Evolutionary conservation across 2,329 filamentous ascomycete species (phyloP).

Genomic region (Trichoderma atroviride): DNA sequence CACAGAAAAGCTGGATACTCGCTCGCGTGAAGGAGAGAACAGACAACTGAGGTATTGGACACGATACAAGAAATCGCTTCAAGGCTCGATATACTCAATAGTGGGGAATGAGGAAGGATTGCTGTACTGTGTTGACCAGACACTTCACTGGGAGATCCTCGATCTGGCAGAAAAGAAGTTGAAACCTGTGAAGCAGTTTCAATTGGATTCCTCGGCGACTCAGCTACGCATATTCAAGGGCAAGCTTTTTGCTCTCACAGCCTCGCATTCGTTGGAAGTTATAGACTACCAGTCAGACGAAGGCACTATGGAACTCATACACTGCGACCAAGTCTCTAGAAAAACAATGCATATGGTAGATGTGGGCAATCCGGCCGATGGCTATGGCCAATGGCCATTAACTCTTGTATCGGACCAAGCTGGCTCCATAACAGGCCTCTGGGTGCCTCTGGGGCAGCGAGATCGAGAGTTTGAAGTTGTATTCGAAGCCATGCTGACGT

Average conservation of each 20-base stretch:
- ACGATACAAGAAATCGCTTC: constrained; percentile 51
- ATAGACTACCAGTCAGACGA: constrained; percentile 51
- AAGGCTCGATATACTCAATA: constrained; percentile 58
- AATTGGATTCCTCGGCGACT: constrained; percentile 57
- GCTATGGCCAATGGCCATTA: constrained; percentile 42
- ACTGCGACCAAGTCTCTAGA: constrained; percentile 51
- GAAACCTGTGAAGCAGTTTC: constrained; percentile 48
- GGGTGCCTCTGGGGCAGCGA: constrained; percentile 49
- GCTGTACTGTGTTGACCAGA: constrained; percentile 57
- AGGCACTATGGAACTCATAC: constrained; percentile 44
- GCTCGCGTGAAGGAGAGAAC: constrained; percentile 28
- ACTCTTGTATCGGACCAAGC: constrained; percentile 53
- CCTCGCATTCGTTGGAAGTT: constrained; percentile 58
- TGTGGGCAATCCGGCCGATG: constrained; percentile 41
- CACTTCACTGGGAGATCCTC: constrained; percentile 59
- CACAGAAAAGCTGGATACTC: constrained; percentile 39
- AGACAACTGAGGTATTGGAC: constrained; percentile 54
- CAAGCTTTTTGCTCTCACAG: constrained; percentile 56
- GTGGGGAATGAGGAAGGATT: constrained; percentile 58
- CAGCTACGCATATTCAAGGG: constrained; percentile 51
- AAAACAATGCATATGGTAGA: constrained; percentile 52
- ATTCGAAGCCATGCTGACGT: constrained; percentile 59
- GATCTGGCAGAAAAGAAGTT: constrained; percentile 56
- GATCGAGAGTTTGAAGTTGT: constrained; percentile 50
- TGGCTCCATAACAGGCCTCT: constrained; percentile 53